phyloP scores from a whole-genome alignment of 148 eudicot species.

The Fallopia convolvulus region DNA sequence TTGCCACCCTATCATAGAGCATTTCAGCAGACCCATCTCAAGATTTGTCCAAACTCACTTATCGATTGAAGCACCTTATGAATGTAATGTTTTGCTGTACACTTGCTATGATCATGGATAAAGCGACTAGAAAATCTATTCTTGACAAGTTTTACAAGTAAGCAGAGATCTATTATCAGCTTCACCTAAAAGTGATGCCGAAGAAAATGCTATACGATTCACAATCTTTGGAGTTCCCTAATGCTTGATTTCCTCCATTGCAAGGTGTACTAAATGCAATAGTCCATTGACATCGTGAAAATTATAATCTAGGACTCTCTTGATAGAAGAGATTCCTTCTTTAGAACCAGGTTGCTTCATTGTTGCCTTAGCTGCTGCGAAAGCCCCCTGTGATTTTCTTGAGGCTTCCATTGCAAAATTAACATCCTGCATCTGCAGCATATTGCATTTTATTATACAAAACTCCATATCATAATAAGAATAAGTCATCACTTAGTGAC shows the following conservation, averaged over 20 bases:
- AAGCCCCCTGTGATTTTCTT: conserved; percentile 72
- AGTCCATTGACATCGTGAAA: conserved; percentile 82
- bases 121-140: not conserved
- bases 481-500: not conserved
- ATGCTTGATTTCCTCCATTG: conserved; percentile 55
- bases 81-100: not conserved
- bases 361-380: conserved; percentile 50
- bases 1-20: not conserved
- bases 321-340: conserved; percentile 50
- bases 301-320: conserved; percentile 82
- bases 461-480: not conserved
- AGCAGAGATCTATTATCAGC: not conserved
- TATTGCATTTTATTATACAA: conserved; percentile 15
- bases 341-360: conserved; percentile 29
- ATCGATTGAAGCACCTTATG: not conserved
- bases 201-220: not conserved
- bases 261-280: conserved; percentile 71
- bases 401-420: conserved; percentile 94
- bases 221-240: not conserved
- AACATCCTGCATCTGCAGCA: conserved; percentile 72
- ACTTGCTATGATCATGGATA: not conserved
- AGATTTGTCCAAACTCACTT: not conserved
- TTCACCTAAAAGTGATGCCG: not conserved
- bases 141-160: not conserved
- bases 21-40: not conserved